A percentile compares a stretch with the other conserved stretches of the same genome.
phyloP scores from a whole-genome alignment of 441 rosid species.

The Theobroma grandiflorum region DNA sequence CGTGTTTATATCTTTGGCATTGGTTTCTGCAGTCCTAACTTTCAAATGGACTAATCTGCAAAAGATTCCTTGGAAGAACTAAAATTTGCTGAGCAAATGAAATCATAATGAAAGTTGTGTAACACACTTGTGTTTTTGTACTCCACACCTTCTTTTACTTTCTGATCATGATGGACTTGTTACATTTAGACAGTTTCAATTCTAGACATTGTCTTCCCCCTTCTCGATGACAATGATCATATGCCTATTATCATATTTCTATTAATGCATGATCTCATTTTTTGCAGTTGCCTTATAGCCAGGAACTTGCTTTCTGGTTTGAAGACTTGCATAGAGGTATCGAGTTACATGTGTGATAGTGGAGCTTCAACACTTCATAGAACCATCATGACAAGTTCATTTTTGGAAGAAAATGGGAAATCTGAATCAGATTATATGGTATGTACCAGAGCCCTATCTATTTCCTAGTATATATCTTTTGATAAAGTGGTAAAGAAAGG shows the following conservation, averaged over 20 bases:
- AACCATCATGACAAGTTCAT: slow-evolving; percentile 57
- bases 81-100: neutral
- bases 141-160: neutral
- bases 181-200: neutral
- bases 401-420: slow-evolving; percentile 66
- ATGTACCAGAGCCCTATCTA: slow-evolving; percentile 28
- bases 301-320: slow-evolving; percentile 72
- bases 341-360: slow-evolving; percentile 70
- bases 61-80: neutral
- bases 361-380: slow-evolving; percentile 57
- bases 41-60: neutral
- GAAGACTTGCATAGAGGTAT: slow-evolving; percentile 84
- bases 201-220: slow-evolving; percentile 16
- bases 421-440: slow-evolving; percentile 57
- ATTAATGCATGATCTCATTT: slow-evolving; percentile 29
- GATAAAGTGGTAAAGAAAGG: neutral
- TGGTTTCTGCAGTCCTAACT: slow-evolving; percentile 1
- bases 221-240: slow-evolving; percentile 12
- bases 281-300: slow-evolving; percentile 82
- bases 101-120: neutral
- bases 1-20: neutral
- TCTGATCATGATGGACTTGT: neutral
- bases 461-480: neutral
- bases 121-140: neutral
- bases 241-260: neutral